Evolutionary conservation across 1,284 basidiomycete genomes (phyloP).

Genomic region (Boletus semigastroideus): DNA sequence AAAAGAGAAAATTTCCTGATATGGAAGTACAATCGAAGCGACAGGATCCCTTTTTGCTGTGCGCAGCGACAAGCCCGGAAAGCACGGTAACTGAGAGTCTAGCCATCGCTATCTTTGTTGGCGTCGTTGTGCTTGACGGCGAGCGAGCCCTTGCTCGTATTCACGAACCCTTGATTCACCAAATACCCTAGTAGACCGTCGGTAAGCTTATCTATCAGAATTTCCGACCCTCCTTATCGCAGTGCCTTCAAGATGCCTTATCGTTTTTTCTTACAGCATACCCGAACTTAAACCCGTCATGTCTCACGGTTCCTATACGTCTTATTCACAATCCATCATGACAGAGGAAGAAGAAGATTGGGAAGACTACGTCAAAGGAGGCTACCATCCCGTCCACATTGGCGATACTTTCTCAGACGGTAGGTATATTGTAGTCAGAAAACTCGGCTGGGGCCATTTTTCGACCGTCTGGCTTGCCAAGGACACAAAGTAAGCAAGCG

Average conservation of each 20-base stretch:
- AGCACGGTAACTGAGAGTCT: not conserved
- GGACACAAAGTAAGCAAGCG: constrained; percentile 67
- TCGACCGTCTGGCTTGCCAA: constrained; percentile 91
- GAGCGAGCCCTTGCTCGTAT: not conserved
- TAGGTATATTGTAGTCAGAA: constrained; percentile 89
- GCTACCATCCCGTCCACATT: constrained; percentile 95
- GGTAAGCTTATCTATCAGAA: constrained; percentile 34
- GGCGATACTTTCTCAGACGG: constrained; percentile 90
- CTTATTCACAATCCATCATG: constrained; percentile 59
- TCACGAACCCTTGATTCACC: not conserved
- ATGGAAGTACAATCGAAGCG: constrained; percentile 4
- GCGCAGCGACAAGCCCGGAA: constrained; percentile 4
- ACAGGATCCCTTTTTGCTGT: constrained; percentile 5
- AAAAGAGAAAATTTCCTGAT: constrained; percentile 26
- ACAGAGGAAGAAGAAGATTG: constrained; percentile 82
- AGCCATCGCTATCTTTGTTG: not conserved
- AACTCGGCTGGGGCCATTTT: constrained; percentile 99
- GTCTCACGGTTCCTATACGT: constrained; percentile 51
- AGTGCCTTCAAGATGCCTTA: constrained; percentile 25
- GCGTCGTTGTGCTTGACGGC: not conserved
- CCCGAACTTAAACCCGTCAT: constrained; percentile 31
- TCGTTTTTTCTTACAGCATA: constrained; percentile 35
- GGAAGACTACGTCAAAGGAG: constrained; percentile 88
- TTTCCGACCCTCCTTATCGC: constrained; percentile 32
- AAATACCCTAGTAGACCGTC: constrained; percentile 29